phyloP scores from a whole-genome alignment of 768 basidiomycete genomes.

The Hydnum rufescens region DNA sequence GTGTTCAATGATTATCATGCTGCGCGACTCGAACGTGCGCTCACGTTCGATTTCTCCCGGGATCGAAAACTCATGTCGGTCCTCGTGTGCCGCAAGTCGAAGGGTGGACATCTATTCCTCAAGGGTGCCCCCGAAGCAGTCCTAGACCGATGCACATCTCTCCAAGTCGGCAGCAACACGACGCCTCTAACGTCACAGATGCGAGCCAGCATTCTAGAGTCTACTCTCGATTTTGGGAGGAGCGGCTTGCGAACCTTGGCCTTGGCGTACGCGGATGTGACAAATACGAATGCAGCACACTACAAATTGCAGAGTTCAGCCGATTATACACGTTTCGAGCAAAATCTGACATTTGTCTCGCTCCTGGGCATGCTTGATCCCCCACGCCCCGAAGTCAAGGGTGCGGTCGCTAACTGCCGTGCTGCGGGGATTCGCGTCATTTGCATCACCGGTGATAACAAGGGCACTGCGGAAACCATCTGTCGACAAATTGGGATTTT shows the following conservation, averaged over 20 bases:
- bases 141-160: constrained; percentile 67
- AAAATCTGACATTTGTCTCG: constrained; percentile 81
- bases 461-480: constrained; percentile 93
- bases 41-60: constrained; percentile 95
- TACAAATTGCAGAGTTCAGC: constrained; percentile 61
- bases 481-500: constrained; percentile 94
- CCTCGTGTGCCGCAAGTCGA: constrained; percentile 41
- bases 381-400: constrained; percentile 79
- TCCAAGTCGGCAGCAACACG: constrained; percentile 37
- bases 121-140: constrained; percentile 96
- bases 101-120: constrained; percentile 56
- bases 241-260: constrained; percentile 81
- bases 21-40: constrained; percentile 46
- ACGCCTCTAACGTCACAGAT: constrained; percentile 47
- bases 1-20: constrained; percentile 78
- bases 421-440: constrained; percentile 90
- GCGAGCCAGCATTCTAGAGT: constrained; percentile 38
- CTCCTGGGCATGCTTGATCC: constrained; percentile 97
- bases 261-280: constrained; percentile 64
- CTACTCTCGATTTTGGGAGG: constrained; percentile 52
- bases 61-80: constrained; percentile 99
- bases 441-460: constrained; percentile 97
- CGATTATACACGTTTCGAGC: constrained; percentile 82
- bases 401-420: constrained; percentile 73
- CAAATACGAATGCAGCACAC: constrained; percentile 56